Evolutionary conservation across 2,329 filamentous ascomycete species (phyloP), one percentile per base, ranked within the genome.

Genomic region (Metarhizium robertsii): DNA sequence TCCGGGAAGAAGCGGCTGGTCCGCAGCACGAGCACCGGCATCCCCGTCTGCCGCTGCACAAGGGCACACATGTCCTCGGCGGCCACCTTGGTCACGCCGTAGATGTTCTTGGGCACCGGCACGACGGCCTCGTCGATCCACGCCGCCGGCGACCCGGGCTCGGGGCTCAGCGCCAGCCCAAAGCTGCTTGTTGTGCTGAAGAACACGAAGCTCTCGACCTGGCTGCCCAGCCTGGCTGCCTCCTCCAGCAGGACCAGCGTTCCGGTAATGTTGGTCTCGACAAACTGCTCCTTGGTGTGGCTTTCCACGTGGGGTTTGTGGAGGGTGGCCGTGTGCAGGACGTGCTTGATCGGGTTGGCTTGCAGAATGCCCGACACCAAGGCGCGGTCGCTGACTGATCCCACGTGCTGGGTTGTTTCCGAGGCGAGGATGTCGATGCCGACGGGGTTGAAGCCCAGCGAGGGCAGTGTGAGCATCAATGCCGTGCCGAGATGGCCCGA

Each of bases 1-100:
- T 78, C 75, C 0, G 74, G 74, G 58, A 78, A 78, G 68, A 79
- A 79, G 51, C 76, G 72, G 52, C 70, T 73, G 2, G 72, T 73
- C n/a, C 75, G 71, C 8, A 79, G 66, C 6, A 79, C 66, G 0
- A 79, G 43, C 0, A 73, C 64, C 0, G 75, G 75, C 59, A 79
- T 60, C 2, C 60, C 58, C 0, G 66, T 67, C 54, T 76, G 68
- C 13, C 61, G 60, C 46, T 75, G 71, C 1, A 75, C 57, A 6
- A 79, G 67, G 13, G 64, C 66, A 60, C 75, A 78, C 34, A 79
- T 56, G 52, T 78, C 75, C 58, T 79, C 76, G 4, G 76, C 76
- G 2, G 74, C 73, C 16, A 70, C 66, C 52, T 79, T 79, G 18
- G 76, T 79, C 3, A 70, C 68, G 54, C 76, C 76, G 59, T 78